Evolutionary conservation across 2,329 filamentous ascomycete species (phyloP).

Genomic region (Phaeomoniella chlamydospora): DNA sequence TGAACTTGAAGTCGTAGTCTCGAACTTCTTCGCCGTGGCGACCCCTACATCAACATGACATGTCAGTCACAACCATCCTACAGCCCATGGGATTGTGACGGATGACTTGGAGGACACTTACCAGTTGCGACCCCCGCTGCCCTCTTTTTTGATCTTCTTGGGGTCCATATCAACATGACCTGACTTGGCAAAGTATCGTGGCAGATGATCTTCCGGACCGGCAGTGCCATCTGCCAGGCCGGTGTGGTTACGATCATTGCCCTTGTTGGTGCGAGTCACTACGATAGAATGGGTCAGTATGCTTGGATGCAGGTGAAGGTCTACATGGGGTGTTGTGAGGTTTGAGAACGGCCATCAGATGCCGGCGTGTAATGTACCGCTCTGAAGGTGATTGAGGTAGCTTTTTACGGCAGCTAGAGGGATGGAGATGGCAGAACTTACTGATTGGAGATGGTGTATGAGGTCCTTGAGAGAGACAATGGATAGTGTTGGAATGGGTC

Average conservation of each 20-base stretch:
- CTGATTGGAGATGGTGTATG: too few relatives aligned
- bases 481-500: too few relatives aligned
- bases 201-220: conserved; percentile 56
- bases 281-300: conserved; percentile 2
- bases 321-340: too few relatives aligned
- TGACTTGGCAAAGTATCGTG: conserved; percentile 84
- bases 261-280: conserved; percentile 98
- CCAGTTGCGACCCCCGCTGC: conserved; percentile 88
- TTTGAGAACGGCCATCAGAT: too few relatives aligned
- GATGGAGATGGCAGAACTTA: too few relatives aligned
- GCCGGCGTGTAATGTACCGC: too few relatives aligned
- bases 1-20: conserved; percentile 70
- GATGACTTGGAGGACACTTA: conserved; percentile 31
- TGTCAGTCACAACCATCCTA: conserved; percentile 1
- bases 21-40: conserved; percentile 68
- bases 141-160: conserved; percentile 94
- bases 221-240: conserved; percentile 62
- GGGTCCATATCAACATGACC: conserved; percentile 72
- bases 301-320: too few relatives aligned
- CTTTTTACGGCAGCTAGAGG: too few relatives aligned
- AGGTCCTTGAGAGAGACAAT: too few relatives aligned
- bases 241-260: conserved; percentile 82
- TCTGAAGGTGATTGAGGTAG: too few relatives aligned
- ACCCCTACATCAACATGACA: conserved; percentile 47
- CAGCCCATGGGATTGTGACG: conserved; percentile 2